Evolutionary conservation across 2,329 filamentous ascomycete genomes (phyloP).

Genomic region (Alternaria dauci): DNA sequence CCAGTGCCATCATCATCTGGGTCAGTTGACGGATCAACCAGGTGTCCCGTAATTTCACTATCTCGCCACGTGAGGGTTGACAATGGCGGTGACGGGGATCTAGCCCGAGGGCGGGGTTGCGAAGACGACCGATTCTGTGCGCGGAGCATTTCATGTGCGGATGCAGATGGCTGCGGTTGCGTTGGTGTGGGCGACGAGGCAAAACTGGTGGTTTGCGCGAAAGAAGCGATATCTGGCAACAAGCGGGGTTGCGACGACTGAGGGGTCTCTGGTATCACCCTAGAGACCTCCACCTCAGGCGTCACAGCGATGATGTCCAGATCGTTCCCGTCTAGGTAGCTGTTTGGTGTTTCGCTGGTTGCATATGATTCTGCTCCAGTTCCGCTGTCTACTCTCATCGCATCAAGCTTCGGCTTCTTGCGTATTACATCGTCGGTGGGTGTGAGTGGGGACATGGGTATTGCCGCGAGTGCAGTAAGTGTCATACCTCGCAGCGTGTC

Average conservation of each 20-base stretch:
- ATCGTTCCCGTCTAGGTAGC: constrained; percentile 3
- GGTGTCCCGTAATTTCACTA: constrained; percentile 68
- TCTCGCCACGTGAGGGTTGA: constrained; percentile 64
- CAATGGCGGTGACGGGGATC: constrained; percentile 44
- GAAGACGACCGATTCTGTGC: constrained; percentile 20
- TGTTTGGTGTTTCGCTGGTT: constrained; percentile 6
- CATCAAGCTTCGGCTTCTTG: constrained; percentile 50
- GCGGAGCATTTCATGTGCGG: constrained; percentile 9
- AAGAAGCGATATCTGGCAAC: constrained; percentile 40
- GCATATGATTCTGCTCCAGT: constrained; percentile 24
- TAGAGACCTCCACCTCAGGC: constrained; percentile 7
- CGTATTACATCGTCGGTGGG: constrained; percentile 44
- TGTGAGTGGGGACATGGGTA: constrained; percentile 47
- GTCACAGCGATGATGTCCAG: constrained; percentile 16
- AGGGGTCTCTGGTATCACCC: constrained; percentile 45
- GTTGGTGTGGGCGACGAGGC: constrained; percentile 24
- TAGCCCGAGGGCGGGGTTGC: constrained; percentile 31
- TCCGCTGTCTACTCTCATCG: constrained; percentile 30
- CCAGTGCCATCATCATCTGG: constrained; percentile 69
- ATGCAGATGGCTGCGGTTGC: constrained; percentile 11
- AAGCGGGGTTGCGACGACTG: constrained; percentile 46
- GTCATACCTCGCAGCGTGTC: constrained; percentile 48
- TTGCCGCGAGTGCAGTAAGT: constrained; percentile 35
- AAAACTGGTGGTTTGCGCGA: constrained; percentile 42
- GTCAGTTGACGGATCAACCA: constrained; percentile 58